These are phyloP conservation scores for Candida morakotiae DNA, from an alignment of 805 yeast species.

Conservation along the genomic window DNA sequence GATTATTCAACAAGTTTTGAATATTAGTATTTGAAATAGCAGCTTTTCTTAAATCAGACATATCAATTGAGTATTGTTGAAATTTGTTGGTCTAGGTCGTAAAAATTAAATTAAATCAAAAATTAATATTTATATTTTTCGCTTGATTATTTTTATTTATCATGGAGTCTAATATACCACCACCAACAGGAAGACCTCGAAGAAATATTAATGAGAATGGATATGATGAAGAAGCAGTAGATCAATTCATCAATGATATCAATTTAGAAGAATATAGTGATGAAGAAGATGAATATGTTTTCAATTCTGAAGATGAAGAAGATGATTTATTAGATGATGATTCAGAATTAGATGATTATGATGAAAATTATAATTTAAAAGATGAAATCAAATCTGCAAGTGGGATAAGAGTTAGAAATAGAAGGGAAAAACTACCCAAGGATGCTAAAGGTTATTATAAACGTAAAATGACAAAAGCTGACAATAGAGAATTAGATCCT, in stretches of 20 bases:
- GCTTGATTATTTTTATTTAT: no score
- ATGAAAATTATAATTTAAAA: conserved; percentile 46
- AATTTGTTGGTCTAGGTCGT: no score
- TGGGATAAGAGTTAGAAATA: conserved; percentile 51
- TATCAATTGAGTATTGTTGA: not conserved
- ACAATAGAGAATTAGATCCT: conserved; percentile 55
- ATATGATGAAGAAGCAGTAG: conserved; percentile 10
- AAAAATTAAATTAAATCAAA: no score
- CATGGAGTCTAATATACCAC: not conserved
- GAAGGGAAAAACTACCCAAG: conserved; percentile 24
- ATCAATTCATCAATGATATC: conserved; percentile 8
- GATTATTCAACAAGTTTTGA: conserved; percentile 9
- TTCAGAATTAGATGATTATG: conserved; percentile 34
- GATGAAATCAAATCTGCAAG: conserved; percentile 67
- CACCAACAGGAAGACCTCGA: not conserved
- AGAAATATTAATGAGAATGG: conserved; percentile 7
- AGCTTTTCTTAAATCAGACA: conserved; percentile 14
- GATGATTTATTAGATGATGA: conserved; percentile 15
- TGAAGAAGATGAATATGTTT: conserved; percentile 7
- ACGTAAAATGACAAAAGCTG: conserved; percentile 28
- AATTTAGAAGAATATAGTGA: conserved; percentile 5
- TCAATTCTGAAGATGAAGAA: conserved; percentile 8
- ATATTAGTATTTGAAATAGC: conserved; percentile 17
- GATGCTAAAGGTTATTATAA: conserved; percentile 33
- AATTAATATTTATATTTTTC: no score